Evolutionary conservation across 208 protist species (phyloP).

Genomic region (Trypanosoma melophagium): DNA sequence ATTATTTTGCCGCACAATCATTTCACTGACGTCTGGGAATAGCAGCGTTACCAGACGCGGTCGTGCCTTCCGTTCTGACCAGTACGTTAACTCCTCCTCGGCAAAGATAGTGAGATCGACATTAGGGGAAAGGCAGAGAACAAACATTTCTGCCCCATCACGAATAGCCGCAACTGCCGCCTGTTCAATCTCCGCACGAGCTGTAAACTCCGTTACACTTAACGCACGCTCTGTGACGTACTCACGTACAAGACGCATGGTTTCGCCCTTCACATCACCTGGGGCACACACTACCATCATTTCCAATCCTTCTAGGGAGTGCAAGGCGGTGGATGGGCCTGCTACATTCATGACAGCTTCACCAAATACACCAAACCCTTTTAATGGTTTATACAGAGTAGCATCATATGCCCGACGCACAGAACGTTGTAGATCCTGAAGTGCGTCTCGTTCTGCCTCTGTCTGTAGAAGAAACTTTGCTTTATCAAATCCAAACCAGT

Average conservation of each 20-base stretch:
- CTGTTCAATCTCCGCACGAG: slow-evolving; percentile 7
- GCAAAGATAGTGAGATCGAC: slow-evolving; percentile 36
- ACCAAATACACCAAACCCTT: slow-evolving; percentile 72
- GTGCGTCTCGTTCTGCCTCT: slow-evolving; percentile 45
- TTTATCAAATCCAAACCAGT: slow-evolving; percentile 67
- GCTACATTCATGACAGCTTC: slow-evolving; percentile 33
- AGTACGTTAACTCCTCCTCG: slow-evolving; percentile 39
- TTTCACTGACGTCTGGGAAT: slow-evolving; percentile 16
- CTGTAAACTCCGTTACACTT: slow-evolving; percentile 22
- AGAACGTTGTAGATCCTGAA: slow-evolving; percentile 41
- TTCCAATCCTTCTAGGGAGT: slow-evolving; percentile 38
- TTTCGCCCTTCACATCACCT: slow-evolving; percentile 18
- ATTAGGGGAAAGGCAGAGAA: slow-evolving; percentile 9
- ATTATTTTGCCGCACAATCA: slow-evolving; percentile 11
- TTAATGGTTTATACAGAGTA: slow-evolving; percentile 56
- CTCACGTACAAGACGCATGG: slow-evolving; percentile 23
- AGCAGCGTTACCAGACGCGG: slow-evolving; percentile 49
- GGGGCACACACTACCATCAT: slow-evolving; percentile 46
- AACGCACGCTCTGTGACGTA: slow-evolving; percentile 19
- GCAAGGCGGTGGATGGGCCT: not conserved
- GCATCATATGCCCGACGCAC: slow-evolving; percentile 44
- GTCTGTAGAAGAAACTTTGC: slow-evolving; percentile 42
- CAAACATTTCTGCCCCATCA: not conserved
- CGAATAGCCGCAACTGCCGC: not conserved
- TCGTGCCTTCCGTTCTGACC: slow-evolving; percentile 35